Base-by-base conservation (phyloP, 2,329 filamentous ascomycete genomes). In the Paramyrothecium roridum region DNA sequence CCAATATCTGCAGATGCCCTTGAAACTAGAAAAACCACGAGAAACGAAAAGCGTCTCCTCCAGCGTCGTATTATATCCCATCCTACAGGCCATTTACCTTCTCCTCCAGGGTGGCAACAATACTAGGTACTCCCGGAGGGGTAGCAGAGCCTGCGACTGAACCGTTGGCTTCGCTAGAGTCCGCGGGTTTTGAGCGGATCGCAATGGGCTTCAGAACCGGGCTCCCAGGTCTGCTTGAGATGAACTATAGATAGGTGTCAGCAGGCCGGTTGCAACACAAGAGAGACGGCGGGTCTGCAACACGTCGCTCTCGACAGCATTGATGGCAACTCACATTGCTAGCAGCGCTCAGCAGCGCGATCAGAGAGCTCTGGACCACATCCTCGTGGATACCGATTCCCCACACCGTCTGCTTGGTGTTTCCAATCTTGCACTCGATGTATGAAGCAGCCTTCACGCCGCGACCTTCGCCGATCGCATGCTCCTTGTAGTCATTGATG, bases 401-500 rank as follows among this genome's bases (percentile, higher is more conserved):
- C 91, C 92, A 96, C 2, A 96, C 88, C 65, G 84, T 88, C 65
- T 90, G 80, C 53, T 82, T 82, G 59, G 80, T 87, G 49, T 83
- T 85, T 3, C 82, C 75, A 20, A 86, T 81, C 26, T 83, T 92
- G 73, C 92, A 96, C 73, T 97, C 90, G 60, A 98, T 96, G 70
- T 96, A 98, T 2, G 93, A 91, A 2, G 92, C 93, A n/a, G 93
- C 93, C 78, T 96, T 96, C 62, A 93, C 91, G 58, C 91, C 85
- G 55, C 86, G 84, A 58, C 90, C 91, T 52, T 66, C 54, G 11
- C 37, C 91, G 63, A 98, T 92, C 26, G 93, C 89, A 74, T 98
- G 93, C 73, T 98, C 95, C 79, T 96, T 96, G 80, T 98, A 98
- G 71, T 97, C 91, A 48, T 87, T 84, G 52, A 98, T 91, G 68